A percentile compares a stretch with the other conserved stretches of the same genome.
phyloP scores from a whole-genome alignment of 2,329 filamentous ascomycete genomes.

The Diaporthe amygdali region DNA sequence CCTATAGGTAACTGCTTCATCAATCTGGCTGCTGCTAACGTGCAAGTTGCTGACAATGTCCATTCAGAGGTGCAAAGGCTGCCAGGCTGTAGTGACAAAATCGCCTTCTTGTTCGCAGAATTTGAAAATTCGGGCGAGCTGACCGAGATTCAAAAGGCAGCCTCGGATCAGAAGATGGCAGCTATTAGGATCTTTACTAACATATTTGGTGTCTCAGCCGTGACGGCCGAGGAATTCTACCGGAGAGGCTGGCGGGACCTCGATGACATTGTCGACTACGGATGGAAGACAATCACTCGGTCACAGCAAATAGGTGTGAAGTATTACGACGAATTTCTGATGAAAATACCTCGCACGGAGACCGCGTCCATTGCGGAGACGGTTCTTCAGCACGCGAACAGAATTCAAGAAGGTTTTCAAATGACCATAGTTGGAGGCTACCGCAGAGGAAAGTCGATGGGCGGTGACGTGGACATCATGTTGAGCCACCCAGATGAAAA shows the following conservation, averaged over 20 bases:
- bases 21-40: not conserved
- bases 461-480: constrained; percentile 86
- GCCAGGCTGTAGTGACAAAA: constrained; percentile 82
- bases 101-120: constrained; percentile 78
- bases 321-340: constrained; percentile 84
- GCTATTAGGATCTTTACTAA: constrained; percentile 75
- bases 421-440: constrained; percentile 79
- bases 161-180: constrained; percentile 67
- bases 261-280: constrained; percentile 84
- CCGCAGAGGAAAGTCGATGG: constrained; percentile 73
- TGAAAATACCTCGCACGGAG: constrained; percentile 74
- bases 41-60: not conserved
- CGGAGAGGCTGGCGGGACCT: constrained; percentile 80
- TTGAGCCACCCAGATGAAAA: constrained; percentile 77
- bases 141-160: constrained; percentile 66
- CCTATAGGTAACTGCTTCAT: constrained; percentile 45
- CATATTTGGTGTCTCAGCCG: constrained; percentile 91
- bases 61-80: constrained; percentile 57
- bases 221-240: constrained; percentile 83
- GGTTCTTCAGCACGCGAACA: constrained; percentile 71
- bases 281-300: constrained; percentile 75
- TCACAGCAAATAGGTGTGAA: constrained; percentile 95
- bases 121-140: constrained; percentile 68
- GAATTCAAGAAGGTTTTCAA: constrained; percentile 59
- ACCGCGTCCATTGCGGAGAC: constrained; percentile 70